Evolutionary conservation across 1,284 basidiomycete genomes (phyloP).

Genomic region (Ustilago cynodontis): DNA sequence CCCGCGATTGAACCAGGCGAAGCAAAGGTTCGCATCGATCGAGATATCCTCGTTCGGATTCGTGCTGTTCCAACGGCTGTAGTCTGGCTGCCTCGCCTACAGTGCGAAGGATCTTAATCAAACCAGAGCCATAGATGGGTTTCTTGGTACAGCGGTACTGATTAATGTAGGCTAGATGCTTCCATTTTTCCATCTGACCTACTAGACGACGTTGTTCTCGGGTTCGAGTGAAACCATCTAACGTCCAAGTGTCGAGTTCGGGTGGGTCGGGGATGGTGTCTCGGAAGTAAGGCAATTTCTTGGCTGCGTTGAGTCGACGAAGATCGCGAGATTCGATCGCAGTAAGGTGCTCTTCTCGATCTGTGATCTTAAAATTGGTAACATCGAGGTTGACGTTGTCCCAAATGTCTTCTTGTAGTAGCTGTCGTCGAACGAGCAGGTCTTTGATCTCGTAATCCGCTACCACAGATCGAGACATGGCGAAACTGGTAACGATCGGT

Average conservation of each 20-base stretch:
- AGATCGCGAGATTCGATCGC: constrained; percentile 74
- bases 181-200: constrained; percentile 76
- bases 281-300: constrained; percentile 73
- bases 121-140: constrained; percentile 76
- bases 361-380: constrained; percentile 78
- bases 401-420: constrained; percentile 74
- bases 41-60: constrained; percentile 73
- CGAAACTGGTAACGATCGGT: constrained; percentile 91
- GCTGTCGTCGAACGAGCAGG: constrained; percentile 80
- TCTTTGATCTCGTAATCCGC: constrained; percentile 90
- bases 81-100: constrained; percentile 28
- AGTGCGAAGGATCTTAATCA: constrained; percentile 41
- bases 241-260: constrained; percentile 78
- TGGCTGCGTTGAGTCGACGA: constrained; percentile 80
- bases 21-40: constrained; percentile 75
- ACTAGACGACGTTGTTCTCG: constrained; percentile 75
- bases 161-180: constrained; percentile 81
- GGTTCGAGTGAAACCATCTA: constrained; percentile 79
- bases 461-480: constrained; percentile 83
- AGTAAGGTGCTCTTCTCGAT: constrained; percentile 71
- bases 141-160: constrained; percentile 76
- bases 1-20: constrained; percentile 74
- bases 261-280: constrained; percentile 72
- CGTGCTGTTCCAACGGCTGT: constrained; percentile 38
- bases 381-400: constrained; percentile 76